Percentiles rank a stretch among this genome's conserved stretches.
These are phyloP conservation scores for Polymyxa betae DNA, from an alignment of 208 protist genomes.

Conservation along the genomic window DNA sequence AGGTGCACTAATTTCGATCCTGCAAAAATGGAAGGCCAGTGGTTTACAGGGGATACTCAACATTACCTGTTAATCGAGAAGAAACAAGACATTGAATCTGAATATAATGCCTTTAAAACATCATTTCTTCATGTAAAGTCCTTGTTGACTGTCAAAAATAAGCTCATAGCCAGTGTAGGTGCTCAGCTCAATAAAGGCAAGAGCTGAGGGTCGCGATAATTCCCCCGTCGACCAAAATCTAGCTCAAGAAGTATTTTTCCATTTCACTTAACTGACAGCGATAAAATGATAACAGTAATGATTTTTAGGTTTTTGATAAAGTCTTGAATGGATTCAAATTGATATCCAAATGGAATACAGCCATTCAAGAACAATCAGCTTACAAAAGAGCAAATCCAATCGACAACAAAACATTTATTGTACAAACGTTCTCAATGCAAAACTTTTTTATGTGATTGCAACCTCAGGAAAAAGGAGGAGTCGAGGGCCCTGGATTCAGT, in stretches of 20 bases:
- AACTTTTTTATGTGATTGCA: no score
- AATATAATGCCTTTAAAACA: constrained; percentile 34
- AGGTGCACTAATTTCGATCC: constrained; percentile 33
- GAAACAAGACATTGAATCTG: neutral
- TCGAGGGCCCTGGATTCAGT: neutral
- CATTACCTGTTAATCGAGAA: neutral
- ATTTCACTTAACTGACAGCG: no score
- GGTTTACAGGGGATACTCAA: neutral
- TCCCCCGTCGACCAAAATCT: neutral
- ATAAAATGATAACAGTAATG: neutral
- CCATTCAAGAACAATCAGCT: constrained; percentile 53
- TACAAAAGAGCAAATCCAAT: constrained; percentile 57
- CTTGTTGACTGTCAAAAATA: neutral
- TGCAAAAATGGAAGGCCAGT: constrained; percentile 50
- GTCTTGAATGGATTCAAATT: constrained; percentile 46
- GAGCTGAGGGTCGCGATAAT: constrained; percentile 7
- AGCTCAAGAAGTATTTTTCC: no score
- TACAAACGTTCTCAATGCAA: no score
- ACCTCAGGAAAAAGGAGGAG: constrained; percentile 5
- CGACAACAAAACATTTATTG: neutral
- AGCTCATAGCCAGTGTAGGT: no score
- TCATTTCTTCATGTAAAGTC: constrained; percentile 4
- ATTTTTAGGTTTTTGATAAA: constrained; percentile 13
- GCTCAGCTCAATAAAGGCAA: neutral
- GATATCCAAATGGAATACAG: constrained; percentile 55